Evolutionary conservation across 176 grass and related monocot genomes (phyloP).

Genomic region (Carex myosuroides): DNA sequence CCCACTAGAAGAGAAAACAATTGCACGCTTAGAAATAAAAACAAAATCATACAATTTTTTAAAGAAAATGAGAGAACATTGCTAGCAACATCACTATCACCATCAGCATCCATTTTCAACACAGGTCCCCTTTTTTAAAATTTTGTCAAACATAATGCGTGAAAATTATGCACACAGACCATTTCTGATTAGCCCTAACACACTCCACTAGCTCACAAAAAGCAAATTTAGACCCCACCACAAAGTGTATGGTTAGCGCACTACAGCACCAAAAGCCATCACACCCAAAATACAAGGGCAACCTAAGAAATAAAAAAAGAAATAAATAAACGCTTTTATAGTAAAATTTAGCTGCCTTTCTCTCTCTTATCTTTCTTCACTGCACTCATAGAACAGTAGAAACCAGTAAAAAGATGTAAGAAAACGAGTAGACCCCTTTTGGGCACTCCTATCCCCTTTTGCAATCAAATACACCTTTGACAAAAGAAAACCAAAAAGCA

Average conservation of each 20-base stretch:
- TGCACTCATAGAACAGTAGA: slow-evolving; percentile 54
- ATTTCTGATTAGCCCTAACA: slow-evolving; percentile 74
- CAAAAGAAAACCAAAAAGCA: slow-evolving; percentile 43
- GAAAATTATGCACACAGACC: slow-evolving; percentile 44
- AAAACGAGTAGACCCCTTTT: slow-evolving; percentile 59
- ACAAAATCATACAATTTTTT: slow-evolving; percentile 36
- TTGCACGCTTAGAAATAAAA: slow-evolving; percentile 33
- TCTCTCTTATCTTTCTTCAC: slow-evolving; percentile 43
- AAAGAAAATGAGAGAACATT: slow-evolving; percentile 39
- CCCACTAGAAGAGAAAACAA: slow-evolving; percentile 48
- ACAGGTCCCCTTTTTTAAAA: slow-evolving; percentile 25
- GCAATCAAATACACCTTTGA: slow-evolving; percentile 66
- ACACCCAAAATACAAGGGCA: slow-evolving; percentile 40
- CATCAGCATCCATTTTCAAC: slow-evolving; percentile 59
- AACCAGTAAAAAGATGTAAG: slow-evolving; percentile 50
- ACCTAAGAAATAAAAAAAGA: slow-evolving; percentile 20
- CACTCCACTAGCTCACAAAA: slow-evolving; percentile 47
- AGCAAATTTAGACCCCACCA: slow-evolving; percentile 49
- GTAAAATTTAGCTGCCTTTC: slow-evolving; percentile 24
- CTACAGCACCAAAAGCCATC: slow-evolving; percentile 41
- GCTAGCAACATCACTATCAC: slow-evolving; percentile 36
- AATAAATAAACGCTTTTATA: slow-evolving; percentile 12
- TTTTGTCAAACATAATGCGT: slow-evolving; percentile 58
- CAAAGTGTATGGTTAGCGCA: slow-evolving; percentile 79
- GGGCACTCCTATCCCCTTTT: slow-evolving; percentile 23